Conservation (phyloP, 371 early-diverging fungal genomes). For the Zychaea mexicana region DNA sequence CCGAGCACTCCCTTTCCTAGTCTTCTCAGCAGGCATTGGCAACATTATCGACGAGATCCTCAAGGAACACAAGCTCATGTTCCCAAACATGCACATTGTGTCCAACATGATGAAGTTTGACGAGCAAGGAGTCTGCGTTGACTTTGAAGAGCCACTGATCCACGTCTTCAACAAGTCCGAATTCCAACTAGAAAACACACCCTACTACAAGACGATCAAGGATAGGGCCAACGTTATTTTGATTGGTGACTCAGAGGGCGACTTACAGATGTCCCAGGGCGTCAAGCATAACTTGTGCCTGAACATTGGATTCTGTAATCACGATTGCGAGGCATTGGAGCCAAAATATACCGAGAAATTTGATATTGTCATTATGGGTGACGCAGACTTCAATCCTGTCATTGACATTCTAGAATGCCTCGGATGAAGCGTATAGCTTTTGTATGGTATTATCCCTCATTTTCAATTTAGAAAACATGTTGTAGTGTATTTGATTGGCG, state of each 20-base stretch:
- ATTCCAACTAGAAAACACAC: constrained; percentile 49
- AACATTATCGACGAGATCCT: constrained; percentile 70
- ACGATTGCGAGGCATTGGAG: constrained; percentile 55
- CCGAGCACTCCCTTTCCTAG: constrained; percentile 60
- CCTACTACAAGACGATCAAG: constrained; percentile 41
- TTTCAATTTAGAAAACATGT: no score
- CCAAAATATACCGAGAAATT: constrained; percentile 58
- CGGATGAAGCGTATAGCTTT: not conserved
- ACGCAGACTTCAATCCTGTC: constrained; percentile 57
- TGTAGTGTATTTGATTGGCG: no score
- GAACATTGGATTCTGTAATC: constrained; percentile 74
- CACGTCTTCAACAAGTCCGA: constrained; percentile 83
- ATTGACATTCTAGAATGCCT: constrained; percentile 35
- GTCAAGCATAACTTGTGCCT: constrained; percentile 57
- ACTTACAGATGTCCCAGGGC: constrained; percentile 74
- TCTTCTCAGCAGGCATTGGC: constrained; percentile 78
- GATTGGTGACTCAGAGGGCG: constrained; percentile 77
- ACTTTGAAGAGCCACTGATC: constrained; percentile 68
- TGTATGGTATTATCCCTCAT: no score
- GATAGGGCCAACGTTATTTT: constrained; percentile 61
- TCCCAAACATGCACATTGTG: constrained; percentile 69
- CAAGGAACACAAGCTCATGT: constrained; percentile 31
- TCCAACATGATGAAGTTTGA: constrained; percentile 76
- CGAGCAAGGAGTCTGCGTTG: constrained; percentile 47
- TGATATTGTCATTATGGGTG: constrained; percentile 74